Conservation (phyloP, 352 stramenopile genomes). For the Pilasporangium apinafurcum region DNA sequence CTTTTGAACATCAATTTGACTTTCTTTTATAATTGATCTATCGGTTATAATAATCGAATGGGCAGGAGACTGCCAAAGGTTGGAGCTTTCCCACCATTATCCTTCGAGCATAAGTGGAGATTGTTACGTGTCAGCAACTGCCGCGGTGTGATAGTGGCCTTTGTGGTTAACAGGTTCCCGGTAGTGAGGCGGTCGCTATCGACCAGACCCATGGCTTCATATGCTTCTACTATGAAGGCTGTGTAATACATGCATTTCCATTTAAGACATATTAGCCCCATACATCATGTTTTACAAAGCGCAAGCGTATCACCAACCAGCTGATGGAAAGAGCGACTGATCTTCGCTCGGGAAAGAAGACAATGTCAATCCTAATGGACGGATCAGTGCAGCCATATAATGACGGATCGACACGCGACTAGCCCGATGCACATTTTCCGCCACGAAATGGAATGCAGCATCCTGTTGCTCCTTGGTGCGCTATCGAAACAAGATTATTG, state of each 20-base stretch:
- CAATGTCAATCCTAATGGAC: constrained; percentile 12
- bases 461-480: constrained; percentile 63
- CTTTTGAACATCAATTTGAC: not conserved
- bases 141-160: constrained; percentile 34
- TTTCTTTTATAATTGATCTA: no score
- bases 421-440: constrained; percentile 31
- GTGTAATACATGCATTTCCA: not conserved
- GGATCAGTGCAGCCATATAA: constrained; percentile 38
- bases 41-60: constrained; percentile 40
- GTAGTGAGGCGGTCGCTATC: constrained; percentile 27
- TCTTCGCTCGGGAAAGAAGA: not conserved
- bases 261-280: not conserved
- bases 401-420: constrained; percentile 66
- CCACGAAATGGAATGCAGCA: constrained; percentile 46
- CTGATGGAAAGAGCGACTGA: constrained; percentile 32
- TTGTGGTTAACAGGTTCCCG: constrained; percentile 17
- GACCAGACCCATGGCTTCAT: constrained; percentile 57
- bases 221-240: constrained; percentile 65
- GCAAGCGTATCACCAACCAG: constrained; percentile 19
- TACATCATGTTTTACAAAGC: no score
- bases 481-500: constrained; percentile 3
- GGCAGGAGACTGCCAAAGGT: constrained; percentile 52
- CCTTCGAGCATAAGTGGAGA: constrained; percentile 30
- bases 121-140: constrained; percentile 31
- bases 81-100: no score